Conservation (phyloP, 352 stramenopile genomes). For the Globisporangium abappressorium region DNA sequence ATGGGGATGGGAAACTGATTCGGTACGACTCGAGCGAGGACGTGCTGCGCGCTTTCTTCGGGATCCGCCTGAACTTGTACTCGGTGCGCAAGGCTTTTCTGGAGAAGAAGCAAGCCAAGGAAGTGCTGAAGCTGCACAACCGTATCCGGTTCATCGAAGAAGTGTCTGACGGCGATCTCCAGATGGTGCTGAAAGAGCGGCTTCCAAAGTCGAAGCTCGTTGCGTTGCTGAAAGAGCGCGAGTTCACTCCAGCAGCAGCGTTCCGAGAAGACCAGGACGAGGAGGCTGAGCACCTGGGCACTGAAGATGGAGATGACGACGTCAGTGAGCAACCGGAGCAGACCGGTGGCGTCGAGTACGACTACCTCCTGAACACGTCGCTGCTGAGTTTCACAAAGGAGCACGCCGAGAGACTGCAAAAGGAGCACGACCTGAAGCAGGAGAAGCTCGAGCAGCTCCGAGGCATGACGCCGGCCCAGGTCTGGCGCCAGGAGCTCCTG, state of each 20-base stretch:
- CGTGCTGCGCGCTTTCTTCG: constrained; percentile 94
- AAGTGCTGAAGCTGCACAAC: constrained; percentile 92
- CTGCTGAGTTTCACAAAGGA: constrained; percentile 98
- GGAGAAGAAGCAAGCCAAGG: constrained; percentile 74
- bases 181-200: constrained; percentile 84
- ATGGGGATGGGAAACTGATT: constrained; percentile 86
- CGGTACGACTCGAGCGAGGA: constrained; percentile 90
- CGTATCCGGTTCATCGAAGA: constrained; percentile 97
- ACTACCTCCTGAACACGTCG: constrained; percentile 98
- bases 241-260: constrained; percentile 44
- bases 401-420: constrained; percentile 89
- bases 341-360: constrained; percentile 71
- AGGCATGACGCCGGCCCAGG: constrained; percentile 71
- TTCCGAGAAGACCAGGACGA: constrained; percentile 27
- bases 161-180: constrained; percentile 91
- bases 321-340: constrained; percentile 7
- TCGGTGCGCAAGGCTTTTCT: constrained; percentile 77
- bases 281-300: background rate
- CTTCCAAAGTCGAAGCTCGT: constrained; percentile 64
- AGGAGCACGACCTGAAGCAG: constrained; percentile 89
- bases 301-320: constrained; percentile 23
- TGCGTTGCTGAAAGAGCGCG: constrained; percentile 41
- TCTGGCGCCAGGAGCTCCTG: constrained; percentile 83
- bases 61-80: constrained; percentile 90
- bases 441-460: constrained; percentile 87